Evolutionary conservation across 495 filamentous ascomycete genomes (phyloP), one percentile per base, ranked within the genome.

Genomic region (Daldinia caldariorum): DNA sequence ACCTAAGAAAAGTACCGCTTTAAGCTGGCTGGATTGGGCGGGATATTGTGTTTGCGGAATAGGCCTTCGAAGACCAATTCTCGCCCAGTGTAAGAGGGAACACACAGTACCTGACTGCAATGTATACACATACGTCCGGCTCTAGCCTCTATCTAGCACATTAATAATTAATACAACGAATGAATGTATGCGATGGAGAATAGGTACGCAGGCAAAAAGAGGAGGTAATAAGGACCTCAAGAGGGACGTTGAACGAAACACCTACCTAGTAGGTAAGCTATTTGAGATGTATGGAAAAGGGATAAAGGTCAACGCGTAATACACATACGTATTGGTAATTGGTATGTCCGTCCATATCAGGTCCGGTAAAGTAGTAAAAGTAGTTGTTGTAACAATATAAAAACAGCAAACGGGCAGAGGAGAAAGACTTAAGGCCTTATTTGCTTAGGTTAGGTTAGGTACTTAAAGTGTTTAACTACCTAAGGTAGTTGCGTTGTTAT

Each of bases 31-130:
- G 26, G 57, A 50, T 32, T 61, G 57, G 67, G 61, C 67, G 26
- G 61, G 18, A 12, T 51, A 54, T 57, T 70, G 65, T 53, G 57
- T 70, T 66, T 53, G 58, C 51, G 58, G 58, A 51, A 71, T 62
- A 56, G 57, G 35, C 8, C 29, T 32, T 53, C 20, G 10, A 43
- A 63, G 38, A 55, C 39, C 61, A 57, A 51, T 51, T 51, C 13
- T 31, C 26, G 45, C 2, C 54, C 53, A n/a, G 54, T 47, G 55
- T 64, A 12, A 18, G 51, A 62, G 34, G 49, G 63, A 51, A 51
- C 49, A 58, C 26, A 41, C 47, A 58, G 47, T 56, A 51, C 49
- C 39, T 26, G 4, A 43, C 56, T 47, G 49, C 34, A 39, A 18
- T 29, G 26, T 51, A 51, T 9, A 45, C 38, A 39, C 16, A 29